Evolutionary conservation across 306 rosid genomes (phyloP).

Genomic region (Rosa persica): DNA sequence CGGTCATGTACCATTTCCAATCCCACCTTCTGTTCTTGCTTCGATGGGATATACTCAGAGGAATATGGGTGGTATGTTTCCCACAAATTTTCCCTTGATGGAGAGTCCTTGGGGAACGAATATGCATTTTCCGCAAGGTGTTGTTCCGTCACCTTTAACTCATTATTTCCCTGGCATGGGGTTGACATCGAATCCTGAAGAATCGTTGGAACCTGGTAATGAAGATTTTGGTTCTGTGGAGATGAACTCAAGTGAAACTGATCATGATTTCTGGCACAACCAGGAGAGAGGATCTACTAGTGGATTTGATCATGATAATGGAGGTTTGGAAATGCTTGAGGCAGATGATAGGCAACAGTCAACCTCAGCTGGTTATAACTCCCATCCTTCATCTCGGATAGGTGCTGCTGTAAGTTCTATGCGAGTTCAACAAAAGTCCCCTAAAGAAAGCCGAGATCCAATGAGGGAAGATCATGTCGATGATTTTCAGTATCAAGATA

Average conservation of each 20-base stretch:
- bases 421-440: conserved; percentile 51
- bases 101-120: conserved; percentile 84
- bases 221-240: conserved; percentile 65
- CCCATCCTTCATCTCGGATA: conserved; percentile 41
- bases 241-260: conserved; percentile 52
- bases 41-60: conserved; percentile 79
- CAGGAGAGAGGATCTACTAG: conserved; percentile 71
- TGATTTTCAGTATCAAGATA: conserved; percentile 68
- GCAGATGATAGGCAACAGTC: conserved; percentile 77
- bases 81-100: conserved; percentile 63
- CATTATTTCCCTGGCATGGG: conserved; percentile 78
- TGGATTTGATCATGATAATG: conserved; percentile 69
- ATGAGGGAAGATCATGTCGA: conserved; percentile 52
- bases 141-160: conserved; percentile 57
- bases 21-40: conserved; percentile 66
- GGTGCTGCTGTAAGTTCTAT: conserved; percentile 47
- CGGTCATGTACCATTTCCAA: conserved; percentile 72
- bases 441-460: conserved; percentile 54
- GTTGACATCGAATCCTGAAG: conserved; percentile 58
- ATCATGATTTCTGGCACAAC: conserved; percentile 84
- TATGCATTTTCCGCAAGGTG: conserved; percentile 81
- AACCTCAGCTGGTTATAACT: conserved; percentile 67
- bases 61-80: conserved; percentile 65
- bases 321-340: conserved; percentile 63
- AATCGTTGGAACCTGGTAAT: conserved; percentile 44